Conservation (phyloP, 768 basidiomycete genomes). For the Multifurca ochricompacta region DNA sequence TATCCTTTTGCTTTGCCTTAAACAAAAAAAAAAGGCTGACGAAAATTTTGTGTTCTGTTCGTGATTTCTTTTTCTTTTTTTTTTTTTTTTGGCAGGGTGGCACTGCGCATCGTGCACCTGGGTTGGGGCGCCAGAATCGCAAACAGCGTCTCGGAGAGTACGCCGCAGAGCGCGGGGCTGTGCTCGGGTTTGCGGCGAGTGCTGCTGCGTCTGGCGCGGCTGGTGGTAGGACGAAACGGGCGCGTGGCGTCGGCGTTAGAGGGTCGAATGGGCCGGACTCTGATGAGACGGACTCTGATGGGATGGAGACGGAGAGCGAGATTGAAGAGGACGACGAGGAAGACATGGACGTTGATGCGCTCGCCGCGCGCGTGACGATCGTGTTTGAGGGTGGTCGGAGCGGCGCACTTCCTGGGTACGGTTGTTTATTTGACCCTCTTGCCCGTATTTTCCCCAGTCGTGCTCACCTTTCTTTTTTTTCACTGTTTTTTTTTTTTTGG, state of each 20-base stretch:
- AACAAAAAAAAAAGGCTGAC: too few relatives aligned
- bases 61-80: too few relatives aligned
- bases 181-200: conserved; percentile 28
- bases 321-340: conserved; percentile 14
- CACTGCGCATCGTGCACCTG: conserved; percentile 45
- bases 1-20: too few relatives aligned
- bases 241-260: conserved; percentile 8
- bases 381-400: conserved; percentile 14
- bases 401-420: conserved; percentile 15
- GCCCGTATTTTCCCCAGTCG: too few relatives aligned
- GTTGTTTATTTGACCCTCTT: neutral
- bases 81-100: conserved; percentile 39
- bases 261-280: conserved; percentile 4
- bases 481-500: too few relatives aligned
- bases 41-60: too few relatives aligned
- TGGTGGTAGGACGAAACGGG: conserved; percentile 13
- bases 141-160: conserved; percentile 63
- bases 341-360: conserved; percentile 15
- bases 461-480: too few relatives aligned
- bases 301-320: conserved; percentile 1
- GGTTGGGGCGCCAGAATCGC: conserved; percentile 48
- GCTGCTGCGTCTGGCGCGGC: conserved; percentile 6
- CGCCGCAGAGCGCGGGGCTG: conserved; percentile 46
- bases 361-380: conserved; percentile 17
- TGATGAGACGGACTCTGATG: conserved; percentile 8